phyloP scores from a whole-genome alignment of 192 early-diverging fungal genomes.

The Jimgerdemannia lactiflua region DNA sequence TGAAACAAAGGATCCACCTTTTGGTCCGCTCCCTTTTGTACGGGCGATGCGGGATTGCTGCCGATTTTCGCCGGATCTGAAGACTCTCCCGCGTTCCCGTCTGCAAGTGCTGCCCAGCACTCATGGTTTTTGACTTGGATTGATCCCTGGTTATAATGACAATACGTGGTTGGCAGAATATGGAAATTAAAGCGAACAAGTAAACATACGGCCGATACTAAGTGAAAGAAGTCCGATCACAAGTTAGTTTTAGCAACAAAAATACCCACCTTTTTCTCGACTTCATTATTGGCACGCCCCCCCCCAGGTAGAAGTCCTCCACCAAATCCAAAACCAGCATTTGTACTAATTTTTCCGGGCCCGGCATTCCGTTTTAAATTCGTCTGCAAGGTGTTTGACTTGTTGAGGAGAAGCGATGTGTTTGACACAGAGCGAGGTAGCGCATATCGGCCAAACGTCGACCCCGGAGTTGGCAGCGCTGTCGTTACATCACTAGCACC shows the following conservation, averaged over 20 bases:
- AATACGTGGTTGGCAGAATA: no score
- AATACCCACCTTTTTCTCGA: background rate
- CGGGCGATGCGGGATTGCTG: background rate
- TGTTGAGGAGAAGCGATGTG: background rate
- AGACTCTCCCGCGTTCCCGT: background rate
- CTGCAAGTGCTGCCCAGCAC: background rate
- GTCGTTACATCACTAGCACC: background rate
- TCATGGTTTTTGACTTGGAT: background rate
- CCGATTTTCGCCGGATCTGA: background rate
- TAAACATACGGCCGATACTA: background rate
- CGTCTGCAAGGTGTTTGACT: background rate
- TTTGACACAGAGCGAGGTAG: background rate
- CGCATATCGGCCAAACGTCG: background rate
- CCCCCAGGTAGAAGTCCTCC: background rate
- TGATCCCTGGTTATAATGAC: background rate
- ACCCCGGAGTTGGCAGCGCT: background rate
- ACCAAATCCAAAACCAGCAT: background rate
- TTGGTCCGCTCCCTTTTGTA: background rate
- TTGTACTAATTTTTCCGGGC: background rate
- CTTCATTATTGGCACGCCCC: background rate
- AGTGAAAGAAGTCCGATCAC: background rate
- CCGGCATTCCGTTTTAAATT: background rate
- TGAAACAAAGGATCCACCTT: background rate
- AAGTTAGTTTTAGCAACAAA: background rate
- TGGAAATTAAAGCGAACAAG: no score